Evolutionary conservation across 2,329 filamentous ascomycete genomes (phyloP).

Genomic region (Pseudogymnoascus sp.): DNA sequence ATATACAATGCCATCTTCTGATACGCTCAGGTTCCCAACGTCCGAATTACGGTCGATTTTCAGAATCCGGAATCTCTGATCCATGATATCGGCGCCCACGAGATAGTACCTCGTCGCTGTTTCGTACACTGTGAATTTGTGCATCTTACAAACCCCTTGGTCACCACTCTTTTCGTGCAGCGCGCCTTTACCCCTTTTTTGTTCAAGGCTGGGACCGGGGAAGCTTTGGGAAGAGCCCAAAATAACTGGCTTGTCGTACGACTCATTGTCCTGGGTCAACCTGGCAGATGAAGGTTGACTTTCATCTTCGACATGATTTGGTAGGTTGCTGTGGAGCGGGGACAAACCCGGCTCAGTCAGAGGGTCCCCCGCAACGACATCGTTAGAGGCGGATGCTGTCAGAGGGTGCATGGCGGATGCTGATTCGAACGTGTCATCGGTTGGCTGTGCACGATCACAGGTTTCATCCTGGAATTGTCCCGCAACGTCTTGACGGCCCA

Average conservation of each 20-base stretch:
- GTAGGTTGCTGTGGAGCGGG: neutral
- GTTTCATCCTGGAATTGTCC: neutral
- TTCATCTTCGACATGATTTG: neutral
- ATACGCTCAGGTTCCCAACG: constrained; percentile 68
- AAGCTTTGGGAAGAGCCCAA: neutral
- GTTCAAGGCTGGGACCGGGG: constrained; percentile 35
- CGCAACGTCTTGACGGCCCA: neutral
- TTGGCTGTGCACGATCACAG: neutral
- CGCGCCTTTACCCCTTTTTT: constrained; percentile 24
- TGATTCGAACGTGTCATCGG: neutral
- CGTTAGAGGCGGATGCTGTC: neutral
- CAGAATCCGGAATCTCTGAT: constrained; percentile 79
- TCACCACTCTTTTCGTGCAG: constrained; percentile 29
- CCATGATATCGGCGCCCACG: constrained; percentile 83
- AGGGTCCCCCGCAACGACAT: neutral
- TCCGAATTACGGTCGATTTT: constrained; percentile 90
- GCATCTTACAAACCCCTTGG: constrained; percentile 57
- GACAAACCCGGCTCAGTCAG: neutral
- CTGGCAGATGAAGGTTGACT: neutral
- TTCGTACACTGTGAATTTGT: constrained; percentile 96
- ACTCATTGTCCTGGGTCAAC: neutral
- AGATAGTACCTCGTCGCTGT: constrained; percentile 90
- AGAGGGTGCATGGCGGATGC: neutral
- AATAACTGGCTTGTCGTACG: neutral
- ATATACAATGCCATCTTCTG: constrained; percentile 93